Base-by-base conservation (phyloP, 2,329 filamentous ascomycete species). In the Botrytis tulipae region DNA sequence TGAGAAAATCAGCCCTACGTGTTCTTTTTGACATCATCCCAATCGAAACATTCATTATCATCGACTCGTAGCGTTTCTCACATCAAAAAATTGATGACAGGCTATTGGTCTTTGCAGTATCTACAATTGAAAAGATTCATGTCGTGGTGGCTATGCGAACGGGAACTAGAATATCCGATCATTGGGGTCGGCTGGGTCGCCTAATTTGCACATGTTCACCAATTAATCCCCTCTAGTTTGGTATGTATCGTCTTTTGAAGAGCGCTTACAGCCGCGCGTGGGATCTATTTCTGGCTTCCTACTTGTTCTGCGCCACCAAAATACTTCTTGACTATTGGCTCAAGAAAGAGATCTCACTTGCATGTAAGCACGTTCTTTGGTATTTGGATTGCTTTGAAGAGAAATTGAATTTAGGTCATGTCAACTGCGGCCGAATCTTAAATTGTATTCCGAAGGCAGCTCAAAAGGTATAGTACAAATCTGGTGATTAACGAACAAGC, bases 221-320 rank as follows among this genome's bases (percentile, higher is more conserved):
- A 66, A 48, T 51, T 3, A 51, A 4, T n/a, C 37, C 44, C 32
- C 46, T 40, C 10, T 22, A 29, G 44, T 51, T 51, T 32, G 20
- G 20, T 6, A 18, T 37, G 25, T 10, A 40, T 14, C 10, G 18
- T 37, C 48, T 10, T 25, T 54, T 32, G 35, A 35, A n/a, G 7
- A 22, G 70, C 48, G 46, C 70, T 72, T 66, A 72, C 70, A 67
- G 16, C 37, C 48, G 61, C 70, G 46, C 70, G 20, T 57, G 37
- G n/a, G 16, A n/a, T 46, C 70, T 67, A 72, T 67, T 72, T 72
- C 20, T 42, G 32, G 70, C 6, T 25, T 20, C 48, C 42, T 22
- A 37, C 35, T 14, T 18, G 7, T 51, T 40, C 35, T 68, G 48
- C 70, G 61, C 70, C 61, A 20, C 46, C 29, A 57, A 44, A 18